Conservation (phyloP, 805 yeast genomes). For the Teunomyces atbi region DNA sequence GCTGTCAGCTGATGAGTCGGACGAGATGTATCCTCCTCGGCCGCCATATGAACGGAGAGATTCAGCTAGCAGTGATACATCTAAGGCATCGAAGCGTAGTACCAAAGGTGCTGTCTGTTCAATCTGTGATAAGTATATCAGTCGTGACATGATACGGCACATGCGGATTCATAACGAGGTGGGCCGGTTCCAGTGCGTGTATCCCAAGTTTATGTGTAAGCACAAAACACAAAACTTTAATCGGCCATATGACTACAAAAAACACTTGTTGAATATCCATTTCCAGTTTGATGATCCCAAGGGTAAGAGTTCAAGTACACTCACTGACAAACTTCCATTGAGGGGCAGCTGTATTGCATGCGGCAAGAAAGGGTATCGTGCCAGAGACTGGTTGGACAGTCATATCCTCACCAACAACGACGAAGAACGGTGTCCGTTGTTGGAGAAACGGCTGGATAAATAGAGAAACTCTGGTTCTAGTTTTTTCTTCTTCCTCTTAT, state of each 20-base stretch:
- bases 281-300: slow-evolving; percentile 41
- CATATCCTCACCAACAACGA: slow-evolving; percentile 43
- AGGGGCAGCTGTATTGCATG: slow-evolving; percentile 45
- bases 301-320: slow-evolving; percentile 38
- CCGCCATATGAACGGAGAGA: slow-evolving; percentile 14
- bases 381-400: slow-evolving; percentile 53
- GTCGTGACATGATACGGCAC: slow-evolving; percentile 42
- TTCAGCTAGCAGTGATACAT: not conserved
- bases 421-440: slow-evolving; percentile 8
- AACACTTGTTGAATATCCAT: slow-evolving; percentile 42
- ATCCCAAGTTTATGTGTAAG: slow-evolving; percentile 37
- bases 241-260: slow-evolving; percentile 46
- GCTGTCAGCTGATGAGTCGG: not conserved
- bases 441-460: slow-evolving; percentile 1
- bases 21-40: slow-evolving; percentile 1
- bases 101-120: slow-evolving; percentile 39
- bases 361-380: slow-evolving; percentile 43
- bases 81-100: slow-evolving; percentile 15
- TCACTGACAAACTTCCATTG: slow-evolving; percentile 41
- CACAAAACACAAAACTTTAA: slow-evolving; percentile 44
- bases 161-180: slow-evolving; percentile 43
- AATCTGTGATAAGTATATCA: slow-evolving; percentile 40
- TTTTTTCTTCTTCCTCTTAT: not conserved
- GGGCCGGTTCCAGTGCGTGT: slow-evolving; percentile 44
- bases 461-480: not conserved